Percentiles rank a stretch among this genome's conserved stretches.
Evolutionary conservation across 805 yeast genomes (phyloP).

Genomic region (Wickerhamiella sergipiensis): DNA sequence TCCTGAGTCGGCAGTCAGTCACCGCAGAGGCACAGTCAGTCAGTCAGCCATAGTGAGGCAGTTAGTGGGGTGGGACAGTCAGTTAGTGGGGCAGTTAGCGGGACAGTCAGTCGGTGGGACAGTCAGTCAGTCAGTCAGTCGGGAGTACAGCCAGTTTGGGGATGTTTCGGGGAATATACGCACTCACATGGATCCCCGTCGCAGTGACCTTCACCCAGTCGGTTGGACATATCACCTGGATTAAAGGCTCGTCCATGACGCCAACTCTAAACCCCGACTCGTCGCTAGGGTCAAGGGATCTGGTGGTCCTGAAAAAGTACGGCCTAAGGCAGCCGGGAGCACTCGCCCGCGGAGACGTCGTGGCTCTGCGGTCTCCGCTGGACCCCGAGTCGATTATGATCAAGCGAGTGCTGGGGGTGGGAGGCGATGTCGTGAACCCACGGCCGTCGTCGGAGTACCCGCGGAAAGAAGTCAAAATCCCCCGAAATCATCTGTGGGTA

Average conservation of each 20-base stretch:
- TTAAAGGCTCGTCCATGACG: conserved; percentile 76
- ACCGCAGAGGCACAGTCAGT: too few relatives aligned
- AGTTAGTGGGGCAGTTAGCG: too few relatives aligned
- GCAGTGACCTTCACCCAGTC: conserved; percentile 53
- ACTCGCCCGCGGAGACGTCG: conserved; percentile 51
- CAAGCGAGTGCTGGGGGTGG: conserved; percentile 64
- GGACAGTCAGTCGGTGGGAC: too few relatives aligned
- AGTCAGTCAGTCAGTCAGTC: too few relatives aligned
- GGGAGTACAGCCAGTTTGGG: too few relatives aligned
- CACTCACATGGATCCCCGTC: conserved; percentile 71
- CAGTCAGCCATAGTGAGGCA: too few relatives aligned
- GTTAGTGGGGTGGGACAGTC: too few relatives aligned
- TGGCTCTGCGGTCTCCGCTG: conserved; percentile 66
- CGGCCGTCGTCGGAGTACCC: conserved; percentile 38
- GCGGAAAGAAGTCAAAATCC: conserved; percentile 43
- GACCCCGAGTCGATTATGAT: conserved; percentile 65
- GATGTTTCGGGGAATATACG: conserved; percentile 20
- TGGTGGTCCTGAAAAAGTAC: conserved; percentile 56
- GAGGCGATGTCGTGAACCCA: conserved; percentile 55
- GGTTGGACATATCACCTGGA: conserved; percentile 55
- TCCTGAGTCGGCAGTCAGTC: too few relatives aligned
- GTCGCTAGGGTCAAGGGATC: conserved; percentile 27
- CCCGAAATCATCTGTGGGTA: conserved; percentile 80
- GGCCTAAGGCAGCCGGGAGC: conserved; percentile 35
- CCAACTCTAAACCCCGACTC: conserved; percentile 70